phyloP scores from a whole-genome alignment of 441 rosid genomes.

The Populus hybrid region DNA sequence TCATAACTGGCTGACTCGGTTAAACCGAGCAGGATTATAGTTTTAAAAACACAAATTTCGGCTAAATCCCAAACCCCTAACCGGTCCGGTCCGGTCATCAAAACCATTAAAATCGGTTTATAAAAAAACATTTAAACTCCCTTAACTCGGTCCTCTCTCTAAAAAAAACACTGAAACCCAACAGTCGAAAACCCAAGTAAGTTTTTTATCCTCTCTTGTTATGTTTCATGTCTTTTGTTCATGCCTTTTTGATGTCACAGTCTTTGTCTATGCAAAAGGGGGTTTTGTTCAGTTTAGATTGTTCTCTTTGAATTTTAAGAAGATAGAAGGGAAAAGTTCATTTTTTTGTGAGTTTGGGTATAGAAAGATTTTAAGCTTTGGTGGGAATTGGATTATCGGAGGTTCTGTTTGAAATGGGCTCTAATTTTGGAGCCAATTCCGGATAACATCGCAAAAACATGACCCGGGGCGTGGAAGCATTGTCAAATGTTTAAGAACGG shows the following conservation, averaged over 20 bases:
- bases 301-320: not conserved
- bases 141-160: not conserved
- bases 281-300: not conserved
- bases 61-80: slow-evolving; percentile 33
- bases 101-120: slow-evolving; percentile 24
- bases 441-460: slow-evolving; percentile 68
- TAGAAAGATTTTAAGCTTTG: not conserved
- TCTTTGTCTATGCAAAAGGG: not conserved
- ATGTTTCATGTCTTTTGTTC: not conserved
- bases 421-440: slow-evolving; percentile 60
- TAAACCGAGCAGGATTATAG: slow-evolving; percentile 13
- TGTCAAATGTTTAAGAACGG: slow-evolving; percentile 77
- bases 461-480: slow-evolving; percentile 92
- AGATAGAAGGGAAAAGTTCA: not conserved
- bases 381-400: too few species aligned
- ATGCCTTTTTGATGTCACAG: not conserved
- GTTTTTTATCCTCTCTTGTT: slow-evolving; percentile 6
- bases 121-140: slow-evolving; percentile 3
- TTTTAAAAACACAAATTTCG: slow-evolving; percentile 22
- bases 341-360: not conserved
- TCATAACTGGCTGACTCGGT: slow-evolving; percentile 32
- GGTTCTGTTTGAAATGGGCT: too few species aligned
- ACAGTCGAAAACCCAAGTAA: slow-evolving; percentile 25
- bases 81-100: slow-evolving; percentile 46
- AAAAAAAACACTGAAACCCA: not conserved